Evolutionary conservation across 192 early-diverging fungal species (phyloP), one percentile per base, ranked within the genome.

Genomic region (Backusella sp.): DNA sequence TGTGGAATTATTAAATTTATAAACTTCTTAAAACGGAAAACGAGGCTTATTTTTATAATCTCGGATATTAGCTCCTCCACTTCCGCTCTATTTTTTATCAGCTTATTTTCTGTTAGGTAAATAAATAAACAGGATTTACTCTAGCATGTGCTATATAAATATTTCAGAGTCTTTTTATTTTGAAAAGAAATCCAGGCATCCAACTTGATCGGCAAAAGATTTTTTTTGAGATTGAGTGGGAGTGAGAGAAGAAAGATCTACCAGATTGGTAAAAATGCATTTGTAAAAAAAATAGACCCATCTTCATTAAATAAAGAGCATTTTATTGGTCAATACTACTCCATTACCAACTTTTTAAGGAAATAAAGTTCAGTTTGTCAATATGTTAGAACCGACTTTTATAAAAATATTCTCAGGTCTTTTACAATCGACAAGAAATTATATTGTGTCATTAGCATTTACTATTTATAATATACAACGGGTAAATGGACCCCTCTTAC

Each of bases 301-400:
- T 44, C 42, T 17, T 44, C 4, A 44, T 44, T 44, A 15, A 44
- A 44, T 15, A 44, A 14, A 17, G 19, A 56, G n/a, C 1, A 9
- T 9, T 19, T n/a, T 8, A 56, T 56, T 56, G 53, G 53, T 56
- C 53, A 23, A 21, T 56, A 56, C 8, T 56, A 21, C 53, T 5
- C n/a, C n/a, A 56, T 56, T 56, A 56, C n/a, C 9, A 21, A 23
- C 42, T 39, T 56, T 56, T 56, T 56, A 56, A 23, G 53, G 53
- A 56, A 56, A 56, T 56, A 56, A 56, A 56, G 53, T 56, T 56
- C 53, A 56, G 9, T 56, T 56, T 56, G 53, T 56, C 53, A 56
- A 56, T 21, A 21, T 56, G 53, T 8, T n/a, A 56, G 49, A 53
- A 21, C 49, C 7, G 21, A 56, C 21, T 56, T 56, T 56, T 44